Percentiles rank a stretch among this genome's conserved stretches.
These are phyloP conservation scores for Amphirosellinia nigrospora DNA, from an alignment of 495 filamentous ascomycete species.

Conservation along the genomic window DNA sequence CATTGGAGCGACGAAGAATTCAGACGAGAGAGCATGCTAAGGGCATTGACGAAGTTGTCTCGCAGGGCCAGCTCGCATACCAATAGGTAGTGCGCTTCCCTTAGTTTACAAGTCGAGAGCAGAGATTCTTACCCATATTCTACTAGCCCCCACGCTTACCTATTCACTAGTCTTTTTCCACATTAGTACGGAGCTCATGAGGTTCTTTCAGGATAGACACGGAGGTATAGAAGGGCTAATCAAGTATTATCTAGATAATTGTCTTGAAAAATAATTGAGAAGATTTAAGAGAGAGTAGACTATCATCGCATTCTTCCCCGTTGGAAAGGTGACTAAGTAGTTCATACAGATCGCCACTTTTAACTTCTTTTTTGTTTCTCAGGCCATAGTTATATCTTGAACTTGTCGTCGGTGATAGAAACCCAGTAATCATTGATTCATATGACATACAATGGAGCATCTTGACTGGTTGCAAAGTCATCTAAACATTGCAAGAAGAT, in stretches of 20 bases:
- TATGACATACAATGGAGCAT: background rate
- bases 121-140: background rate
- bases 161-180: background rate
- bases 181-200: background rate
- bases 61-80: background rate
- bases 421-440: background rate
- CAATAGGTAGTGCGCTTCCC: background rate
- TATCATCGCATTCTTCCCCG: background rate
- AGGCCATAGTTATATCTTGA: background rate
- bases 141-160: background rate
- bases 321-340: background rate
- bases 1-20: background rate
- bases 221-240: background rate
- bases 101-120: too few relatives aligned
- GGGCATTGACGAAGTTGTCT: background rate
- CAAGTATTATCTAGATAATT: background rate
- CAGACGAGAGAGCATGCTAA: background rate
- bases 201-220: background rate
- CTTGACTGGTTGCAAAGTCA: background rate
- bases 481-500: background rate
- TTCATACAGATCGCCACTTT: background rate
- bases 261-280: too few relatives aligned
- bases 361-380: background rate
- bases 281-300: background rate
- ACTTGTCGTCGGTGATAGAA: background rate